Evolutionary conservation across 495 filamentous ascomycete genomes (phyloP).

Genomic region (Choiromyces venosus): DNA sequence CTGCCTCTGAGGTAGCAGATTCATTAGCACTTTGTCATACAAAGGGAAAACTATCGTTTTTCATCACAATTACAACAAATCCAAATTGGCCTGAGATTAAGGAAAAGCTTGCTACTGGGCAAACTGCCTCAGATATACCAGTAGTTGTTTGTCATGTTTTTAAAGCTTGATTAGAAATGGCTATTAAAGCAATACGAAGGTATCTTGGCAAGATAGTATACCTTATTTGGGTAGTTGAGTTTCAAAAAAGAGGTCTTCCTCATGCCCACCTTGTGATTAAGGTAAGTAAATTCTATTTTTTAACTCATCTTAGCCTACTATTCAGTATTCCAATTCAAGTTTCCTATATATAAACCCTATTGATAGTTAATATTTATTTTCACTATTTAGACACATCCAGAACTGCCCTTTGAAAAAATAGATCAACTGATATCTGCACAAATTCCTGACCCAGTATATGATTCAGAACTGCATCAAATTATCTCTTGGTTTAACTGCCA

Average conservation of each 20-base stretch:
- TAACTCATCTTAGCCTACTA: not conserved
- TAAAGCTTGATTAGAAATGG: constrained; percentile 7
- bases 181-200: not conserved
- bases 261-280: constrained; percentile 11
- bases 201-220: constrained; percentile 11
- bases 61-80: constrained; percentile 16
- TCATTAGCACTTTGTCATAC: constrained; percentile 1
- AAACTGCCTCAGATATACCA: constrained; percentile 9
- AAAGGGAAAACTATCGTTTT: constrained; percentile 4
- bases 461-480: not conserved
- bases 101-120: not conserved
- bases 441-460: not conserved
- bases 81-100: constrained; percentile 8
- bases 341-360: too few species aligned
- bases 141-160: constrained; percentile 12
- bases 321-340: constrained; percentile 4
- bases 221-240: constrained; percentile 6
- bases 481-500: constrained; percentile 7
- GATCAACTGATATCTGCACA: constrained; percentile 8
- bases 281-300: not conserved
- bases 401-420: not conserved
- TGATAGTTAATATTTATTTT: not conserved
- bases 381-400: not conserved
- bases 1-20: constrained; percentile 6
- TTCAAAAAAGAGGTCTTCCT: constrained; percentile 9